Percentiles rank a stretch among this genome's conserved stretches.
phyloP scores from a whole-genome alignment of 179 eudicot genomes.

The Patellifolia procumbens region DNA sequence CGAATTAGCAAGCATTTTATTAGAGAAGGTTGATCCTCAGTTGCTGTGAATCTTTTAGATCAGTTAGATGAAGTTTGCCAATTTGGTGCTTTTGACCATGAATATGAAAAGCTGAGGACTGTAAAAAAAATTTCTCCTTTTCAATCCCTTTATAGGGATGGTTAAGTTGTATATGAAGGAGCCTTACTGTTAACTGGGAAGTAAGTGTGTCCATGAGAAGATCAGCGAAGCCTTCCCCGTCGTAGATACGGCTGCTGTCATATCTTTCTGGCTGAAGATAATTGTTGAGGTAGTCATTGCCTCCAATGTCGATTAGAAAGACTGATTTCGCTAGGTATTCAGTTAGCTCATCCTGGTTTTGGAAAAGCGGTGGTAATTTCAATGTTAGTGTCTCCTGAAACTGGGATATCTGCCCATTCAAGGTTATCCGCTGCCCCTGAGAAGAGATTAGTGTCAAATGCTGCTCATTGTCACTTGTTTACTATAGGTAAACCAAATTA shows the following conservation, averaged over 20 bases:
- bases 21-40: not conserved
- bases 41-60: not conserved
- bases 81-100: not conserved
- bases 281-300: constrained; percentile 54
- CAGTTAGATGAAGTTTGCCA: not conserved
- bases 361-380: constrained; percentile 35
- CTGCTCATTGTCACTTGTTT: not conserved
- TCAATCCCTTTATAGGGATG: not conserved
- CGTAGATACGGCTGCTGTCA: constrained; percentile 38
- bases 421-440: constrained; percentile 44
- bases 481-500: not conserved
- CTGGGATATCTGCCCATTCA: constrained; percentile 43
- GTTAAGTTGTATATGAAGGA: constrained; percentile 7
- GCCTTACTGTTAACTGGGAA: constrained; percentile 41
- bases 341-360: constrained; percentile 27
- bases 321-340: constrained; percentile 43
- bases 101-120: not conserved
- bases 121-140: not conserved
- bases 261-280: constrained; percentile 43
- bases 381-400: constrained; percentile 36
- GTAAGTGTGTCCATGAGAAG: constrained; percentile 39
- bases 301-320: constrained; percentile 45
- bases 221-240: constrained; percentile 43
- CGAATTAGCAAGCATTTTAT: not conserved
- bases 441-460: constrained; percentile 16